Percentiles rank a stretch among this genome's conserved stretches.
These are phyloP conservation scores for Hypholoma sublateritium DNA, from an alignment of 768 basidiomycete genomes.

Conservation along the genomic window DNA sequence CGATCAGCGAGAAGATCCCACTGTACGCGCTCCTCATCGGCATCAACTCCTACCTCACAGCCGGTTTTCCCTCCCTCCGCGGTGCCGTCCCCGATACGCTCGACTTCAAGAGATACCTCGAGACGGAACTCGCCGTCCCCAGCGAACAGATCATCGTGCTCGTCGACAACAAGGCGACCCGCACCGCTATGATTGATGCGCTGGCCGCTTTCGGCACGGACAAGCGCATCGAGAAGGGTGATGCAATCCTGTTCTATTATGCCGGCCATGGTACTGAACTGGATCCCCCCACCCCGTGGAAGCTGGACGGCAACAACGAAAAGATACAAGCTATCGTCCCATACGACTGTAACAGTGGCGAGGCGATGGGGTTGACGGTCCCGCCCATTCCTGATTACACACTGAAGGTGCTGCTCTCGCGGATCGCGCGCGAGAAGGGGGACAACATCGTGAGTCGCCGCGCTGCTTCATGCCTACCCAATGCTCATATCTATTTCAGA, in stretches of 20 bases:
- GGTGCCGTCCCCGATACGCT: not conserved
- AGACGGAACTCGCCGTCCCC: not conserved
- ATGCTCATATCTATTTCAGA: not conserved
- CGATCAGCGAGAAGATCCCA: not conserved
- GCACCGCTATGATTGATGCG: not conserved
- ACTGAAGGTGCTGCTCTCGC: not conserved
- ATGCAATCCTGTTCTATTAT: conserved; percentile 1
- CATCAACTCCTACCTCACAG: not conserved
- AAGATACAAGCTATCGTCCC: conserved; percentile 4
- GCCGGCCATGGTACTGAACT: conserved; percentile 2
- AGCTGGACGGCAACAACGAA: not conserved
- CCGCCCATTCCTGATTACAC: not conserved
- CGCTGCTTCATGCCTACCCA: not conserved
- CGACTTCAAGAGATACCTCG: not conserved
- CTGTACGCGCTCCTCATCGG: conserved; percentile 1
- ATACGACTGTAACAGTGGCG: not conserved
- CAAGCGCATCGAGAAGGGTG: not conserved
- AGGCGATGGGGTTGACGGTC: not conserved
- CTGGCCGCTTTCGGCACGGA: not conserved
- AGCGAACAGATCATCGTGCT: not conserved
- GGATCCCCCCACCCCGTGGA: not conserved
- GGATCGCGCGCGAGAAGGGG: not conserved
- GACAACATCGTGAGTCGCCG: conserved; percentile 2
- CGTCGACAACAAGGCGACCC: not conserved
- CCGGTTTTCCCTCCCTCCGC: not conserved